Evolutionary conservation across 768 basidiomycete species (phyloP).

Genomic region (Suillus spraguei): DNA sequence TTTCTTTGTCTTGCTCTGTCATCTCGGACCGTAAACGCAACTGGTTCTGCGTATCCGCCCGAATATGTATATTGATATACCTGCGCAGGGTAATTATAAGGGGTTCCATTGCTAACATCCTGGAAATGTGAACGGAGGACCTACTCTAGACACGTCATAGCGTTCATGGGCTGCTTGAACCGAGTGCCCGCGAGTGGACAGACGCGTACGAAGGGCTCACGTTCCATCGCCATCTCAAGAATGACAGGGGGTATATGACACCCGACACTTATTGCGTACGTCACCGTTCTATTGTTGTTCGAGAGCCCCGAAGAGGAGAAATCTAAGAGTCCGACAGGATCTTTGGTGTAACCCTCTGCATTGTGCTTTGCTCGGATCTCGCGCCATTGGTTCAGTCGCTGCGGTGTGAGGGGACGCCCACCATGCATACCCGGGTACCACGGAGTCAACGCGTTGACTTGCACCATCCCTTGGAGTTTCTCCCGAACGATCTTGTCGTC

Average conservation of each 20-base stretch:
- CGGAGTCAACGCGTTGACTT: neutral
- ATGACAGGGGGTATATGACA: neutral
- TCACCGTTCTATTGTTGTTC: neutral
- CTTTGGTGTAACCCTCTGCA: neutral
- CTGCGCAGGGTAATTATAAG: neutral
- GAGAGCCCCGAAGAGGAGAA: neutral
- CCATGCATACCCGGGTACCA: neutral
- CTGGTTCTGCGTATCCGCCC: constrained; percentile 21
- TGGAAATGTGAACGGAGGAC: neutral
- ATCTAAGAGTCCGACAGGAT: neutral
- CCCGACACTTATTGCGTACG: neutral
- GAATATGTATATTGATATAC: constrained; percentile 19
- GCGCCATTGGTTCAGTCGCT: neutral
- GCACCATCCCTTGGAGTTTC: neutral
- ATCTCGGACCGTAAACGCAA: constrained; percentile 18
- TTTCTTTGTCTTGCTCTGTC: constrained; percentile 18
- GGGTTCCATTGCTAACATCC: neutral
- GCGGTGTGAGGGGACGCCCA: neutral
- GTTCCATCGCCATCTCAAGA: neutral
- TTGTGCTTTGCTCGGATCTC: neutral
- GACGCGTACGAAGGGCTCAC: neutral
- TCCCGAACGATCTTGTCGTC: neutral
- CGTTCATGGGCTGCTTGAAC: neutral
- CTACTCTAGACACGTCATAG: neutral
- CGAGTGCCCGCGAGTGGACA: neutral